Conservation (phyloP, 2,329 filamentous ascomycete genomes). For the Phialemonium atrogriseum region DNA sequence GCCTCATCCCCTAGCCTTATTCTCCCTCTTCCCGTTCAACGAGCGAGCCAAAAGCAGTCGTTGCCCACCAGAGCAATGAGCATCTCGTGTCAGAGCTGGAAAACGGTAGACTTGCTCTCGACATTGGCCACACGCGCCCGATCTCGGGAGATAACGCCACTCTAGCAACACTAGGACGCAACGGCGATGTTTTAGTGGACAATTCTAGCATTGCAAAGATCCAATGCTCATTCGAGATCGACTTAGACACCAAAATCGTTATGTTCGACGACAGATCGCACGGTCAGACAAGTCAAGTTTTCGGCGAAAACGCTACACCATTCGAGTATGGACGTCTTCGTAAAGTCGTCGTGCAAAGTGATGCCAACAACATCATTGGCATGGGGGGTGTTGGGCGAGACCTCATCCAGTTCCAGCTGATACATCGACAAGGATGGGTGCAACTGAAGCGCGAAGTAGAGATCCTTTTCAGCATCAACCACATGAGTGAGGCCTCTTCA, state of each 20-base stretch:
- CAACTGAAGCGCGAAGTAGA: slow-evolving; percentile 11
- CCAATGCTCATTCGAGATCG: slow-evolving; percentile 18
- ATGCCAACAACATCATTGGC: slow-evolving; percentile 16
- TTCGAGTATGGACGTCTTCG: slow-evolving; percentile 13
- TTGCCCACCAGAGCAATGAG: no score
- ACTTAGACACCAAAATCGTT: slow-evolving; percentile 15
- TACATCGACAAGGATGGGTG: slow-evolving; percentile 9
- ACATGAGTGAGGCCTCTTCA: slow-evolving; percentile 12
- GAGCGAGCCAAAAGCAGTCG: no score
- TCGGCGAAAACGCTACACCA: slow-evolving; percentile 7
- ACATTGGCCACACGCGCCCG: no score
- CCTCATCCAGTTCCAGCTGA: slow-evolving; percentile 15
- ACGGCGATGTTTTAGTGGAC: no score
- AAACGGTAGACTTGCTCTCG: no score
- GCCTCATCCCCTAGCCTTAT: no score
- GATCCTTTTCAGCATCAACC: slow-evolving; percentile 15
- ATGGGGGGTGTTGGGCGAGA: slow-evolving; percentile 15
- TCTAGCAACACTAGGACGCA: no score
- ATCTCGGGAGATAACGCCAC: no score
- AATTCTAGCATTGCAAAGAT: slow-evolving; percentile 11
- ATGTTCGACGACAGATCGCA: slow-evolving; percentile 15
- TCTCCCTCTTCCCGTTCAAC: no score
- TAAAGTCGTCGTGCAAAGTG: slow-evolving; percentile 16
- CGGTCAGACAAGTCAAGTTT: slow-evolving; percentile 11
- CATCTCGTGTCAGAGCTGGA: no score